Conservation (phyloP, 108 stramenopile genomes). For the Conticribra weissflogii region DNA sequence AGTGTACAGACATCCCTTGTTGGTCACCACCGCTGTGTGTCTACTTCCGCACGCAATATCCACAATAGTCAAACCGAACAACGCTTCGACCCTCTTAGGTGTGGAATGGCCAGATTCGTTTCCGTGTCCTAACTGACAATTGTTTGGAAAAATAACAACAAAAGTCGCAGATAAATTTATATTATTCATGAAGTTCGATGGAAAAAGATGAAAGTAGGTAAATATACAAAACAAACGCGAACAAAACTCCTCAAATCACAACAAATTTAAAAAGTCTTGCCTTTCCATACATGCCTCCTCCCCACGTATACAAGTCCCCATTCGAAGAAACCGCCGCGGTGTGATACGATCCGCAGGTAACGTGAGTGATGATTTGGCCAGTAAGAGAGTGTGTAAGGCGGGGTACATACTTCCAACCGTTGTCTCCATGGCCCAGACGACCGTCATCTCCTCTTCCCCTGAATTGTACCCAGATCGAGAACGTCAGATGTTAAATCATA, state of each 20-base stretch:
- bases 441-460: slow-evolving; percentile 85
- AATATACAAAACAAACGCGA: not conserved
- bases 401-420: slow-evolving; percentile 96
- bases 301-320: slow-evolving; percentile 88
- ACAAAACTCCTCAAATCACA: not conserved
- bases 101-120: slow-evolving; percentile 93
- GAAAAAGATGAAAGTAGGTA: not conserved
- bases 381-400: slow-evolving; percentile 80
- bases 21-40: slow-evolving; percentile 90
- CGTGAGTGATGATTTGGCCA: slow-evolving; percentile 82
- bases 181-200: not conserved
- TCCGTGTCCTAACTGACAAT: slow-evolving; percentile 78
- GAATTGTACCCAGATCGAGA: too few species aligned
- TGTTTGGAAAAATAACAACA: not conserved
- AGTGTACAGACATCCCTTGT: slow-evolving; percentile 79
- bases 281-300: slow-evolving; percentile 98
- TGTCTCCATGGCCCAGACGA: slow-evolving; percentile 93
- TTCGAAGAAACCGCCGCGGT: slow-evolving; percentile 92
- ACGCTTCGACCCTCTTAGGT: slow-evolving; percentile 86
- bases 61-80: slow-evolving; percentile 75
- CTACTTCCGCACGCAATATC: slow-evolving; percentile 94
- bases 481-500: too few species aligned
- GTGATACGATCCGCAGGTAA: slow-evolving; percentile 94
- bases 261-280: not conserved
- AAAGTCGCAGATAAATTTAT: not conserved